Evolutionary conservation across 148 eudicot species (phyloP).

Genomic region (Rhododendron mucronatum): DNA sequence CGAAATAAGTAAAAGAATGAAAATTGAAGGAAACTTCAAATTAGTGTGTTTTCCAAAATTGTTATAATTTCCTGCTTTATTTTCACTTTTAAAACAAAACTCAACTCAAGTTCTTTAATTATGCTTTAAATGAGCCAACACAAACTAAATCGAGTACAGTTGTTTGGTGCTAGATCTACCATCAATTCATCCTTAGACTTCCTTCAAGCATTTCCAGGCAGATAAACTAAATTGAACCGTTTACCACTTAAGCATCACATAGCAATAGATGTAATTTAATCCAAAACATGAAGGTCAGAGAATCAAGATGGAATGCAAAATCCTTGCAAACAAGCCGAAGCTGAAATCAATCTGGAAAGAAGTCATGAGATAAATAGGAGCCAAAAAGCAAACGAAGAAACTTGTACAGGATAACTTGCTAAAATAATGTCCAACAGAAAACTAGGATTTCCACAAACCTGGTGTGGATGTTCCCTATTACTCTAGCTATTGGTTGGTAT

Average conservation of each 20-base stretch:
- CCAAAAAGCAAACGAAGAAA: neutral
- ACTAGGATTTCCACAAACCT: constrained; percentile 31
- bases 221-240: neutral
- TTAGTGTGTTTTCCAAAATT: neutral
- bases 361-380: neutral
- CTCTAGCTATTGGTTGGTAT: constrained; percentile 71
- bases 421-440: neutral
- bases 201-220: neutral
- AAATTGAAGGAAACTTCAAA: neutral
- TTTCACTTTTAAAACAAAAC: neutral
- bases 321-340: neutral
- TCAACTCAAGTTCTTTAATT: neutral
- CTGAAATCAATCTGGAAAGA: neutral
- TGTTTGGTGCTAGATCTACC: neutral
- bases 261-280: neutral
- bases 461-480: constrained; percentile 50
- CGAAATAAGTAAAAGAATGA: neutral
- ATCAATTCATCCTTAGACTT: neutral
- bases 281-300: neutral
- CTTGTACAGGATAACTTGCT: neutral
- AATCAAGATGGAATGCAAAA: neutral
- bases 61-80: neutral
- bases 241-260: neutral
- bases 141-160: neutral
- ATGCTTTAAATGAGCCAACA: neutral